These are phyloP conservation scores for Penstemon eatonii DNA, from an alignment of 257 asterid species.

Conservation along the genomic window DNA sequence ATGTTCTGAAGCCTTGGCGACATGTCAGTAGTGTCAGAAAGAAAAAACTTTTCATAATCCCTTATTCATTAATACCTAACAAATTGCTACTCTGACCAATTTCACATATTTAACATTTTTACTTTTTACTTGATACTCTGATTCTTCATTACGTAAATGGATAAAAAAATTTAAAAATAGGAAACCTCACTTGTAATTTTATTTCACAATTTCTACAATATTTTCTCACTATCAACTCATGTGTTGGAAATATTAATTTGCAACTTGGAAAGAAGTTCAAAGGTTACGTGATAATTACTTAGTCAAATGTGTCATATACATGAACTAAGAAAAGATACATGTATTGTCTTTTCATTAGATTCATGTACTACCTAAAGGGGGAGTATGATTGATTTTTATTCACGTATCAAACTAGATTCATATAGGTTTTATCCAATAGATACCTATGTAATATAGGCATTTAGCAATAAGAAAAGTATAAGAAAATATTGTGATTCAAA, in stretches of 20 bases:
- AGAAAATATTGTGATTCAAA: too few species aligned
- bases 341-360: too few species aligned
- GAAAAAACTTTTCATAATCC: background rate
- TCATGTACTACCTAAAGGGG: too few species aligned
- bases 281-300: too few species aligned
- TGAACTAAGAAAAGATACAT: too few species aligned
- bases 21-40: constrained; percentile 16
- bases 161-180: constrained; percentile 11
- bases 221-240: constrained; percentile 3
- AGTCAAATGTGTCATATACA: too few species aligned
- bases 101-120: background rate
- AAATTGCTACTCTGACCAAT: constrained; percentile 9
- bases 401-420: too few species aligned
- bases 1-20: constrained; percentile 6
- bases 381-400: too few species aligned
- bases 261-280: too few species aligned
- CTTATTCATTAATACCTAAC: constrained; percentile 15
- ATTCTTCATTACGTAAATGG: constrained; percentile 3
- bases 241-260: background rate
- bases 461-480: too few species aligned
- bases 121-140: constrained; percentile 14
- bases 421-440: too few species aligned
- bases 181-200: background rate
- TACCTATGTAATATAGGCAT: too few species aligned
- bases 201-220: constrained; percentile 6